These are phyloP conservation scores for Rosa persica DNA, from an alignment of 306 rosid species.

Conservation along the genomic window DNA sequence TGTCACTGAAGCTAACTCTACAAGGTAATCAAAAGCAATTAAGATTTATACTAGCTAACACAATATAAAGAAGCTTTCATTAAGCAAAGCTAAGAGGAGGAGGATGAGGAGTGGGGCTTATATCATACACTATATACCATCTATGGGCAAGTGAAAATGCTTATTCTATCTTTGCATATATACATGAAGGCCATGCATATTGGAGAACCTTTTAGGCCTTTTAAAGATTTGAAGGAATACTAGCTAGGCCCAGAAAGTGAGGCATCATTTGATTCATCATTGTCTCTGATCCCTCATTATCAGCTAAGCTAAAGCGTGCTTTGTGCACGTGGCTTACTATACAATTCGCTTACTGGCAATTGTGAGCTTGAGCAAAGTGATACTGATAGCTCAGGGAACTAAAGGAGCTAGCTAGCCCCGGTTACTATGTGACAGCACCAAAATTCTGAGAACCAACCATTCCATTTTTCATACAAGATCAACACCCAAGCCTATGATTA, in stretches of 20 bases:
- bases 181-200: not conserved
- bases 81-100: not conserved
- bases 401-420: not conserved
- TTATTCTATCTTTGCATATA: conserved; percentile 3
- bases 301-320: not conserved
- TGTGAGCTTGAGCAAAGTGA: not conserved
- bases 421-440: conserved; percentile 1
- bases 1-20: not conserved
- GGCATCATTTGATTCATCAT: conserved; percentile 13
- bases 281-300: not conserved
- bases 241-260: conserved; percentile 2
- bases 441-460: conserved; percentile 17
- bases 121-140: not conserved
- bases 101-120: not conserved
- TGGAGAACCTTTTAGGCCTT: conserved; percentile 5
- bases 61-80: not conserved
- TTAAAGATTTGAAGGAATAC: conserved; percentile 22
- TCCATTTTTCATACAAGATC: not conserved
- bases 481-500: not conserved
- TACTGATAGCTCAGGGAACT: not conserved
- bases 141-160: not conserved
- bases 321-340: not conserved
- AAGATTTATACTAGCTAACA: not conserved
- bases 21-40: not conserved
- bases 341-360: not conserved